Evolutionary conservation across 768 basidiomycete genomes (phyloP), one percentile per base, ranked within the genome.

Genomic region (Boletales sp.): DNA sequence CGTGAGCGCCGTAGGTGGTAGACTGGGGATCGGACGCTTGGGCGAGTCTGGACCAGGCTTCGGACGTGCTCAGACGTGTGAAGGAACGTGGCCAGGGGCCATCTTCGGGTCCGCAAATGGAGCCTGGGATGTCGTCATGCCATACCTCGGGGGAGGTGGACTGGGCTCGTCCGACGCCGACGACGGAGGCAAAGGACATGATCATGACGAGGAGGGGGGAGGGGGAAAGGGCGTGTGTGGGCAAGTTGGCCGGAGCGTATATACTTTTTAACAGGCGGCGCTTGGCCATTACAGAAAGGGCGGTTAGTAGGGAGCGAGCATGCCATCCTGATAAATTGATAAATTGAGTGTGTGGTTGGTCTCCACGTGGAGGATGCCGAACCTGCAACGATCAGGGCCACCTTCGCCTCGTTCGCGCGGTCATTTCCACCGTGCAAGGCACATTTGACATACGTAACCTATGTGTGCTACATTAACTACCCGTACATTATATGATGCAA

Each of bases 41-140:
- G 30, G 72, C 65, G 36, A 86, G 67, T 53, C 76, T 75, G 12
- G 74, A 63, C 81, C 79, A 82, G 12, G 84, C 67, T 38, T 79
- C 76, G n/a, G 71, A 55, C 39, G 78, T 72, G 17, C 71, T 66
- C 14, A 85, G 72, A 18, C 75, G 69, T 48, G 74, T 74, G 58
- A 81, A 85, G 10, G 79, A 65, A 44, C 80, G 76, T 7, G 83
- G 83, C 82, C 83, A 84, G 32, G 79, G 79, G 5, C 78, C 82
- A 38, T 85, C 83, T 51, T 84, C 80, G 40, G 83, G 79, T 7
- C 74, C 79, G 60, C 81, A 82, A 31, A 83, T 71, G 29, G 78
- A 76, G 13, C 83, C 82, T 18, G 80, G 81, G 11, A 84, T 81
- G 56, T 84, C 83, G 50, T 83, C 76, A 54, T 77, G 65, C 63